Base-by-base conservation (phyloP, 495 filamentous ascomycete genomes). In the Trichoderma asperelloides region DNA sequence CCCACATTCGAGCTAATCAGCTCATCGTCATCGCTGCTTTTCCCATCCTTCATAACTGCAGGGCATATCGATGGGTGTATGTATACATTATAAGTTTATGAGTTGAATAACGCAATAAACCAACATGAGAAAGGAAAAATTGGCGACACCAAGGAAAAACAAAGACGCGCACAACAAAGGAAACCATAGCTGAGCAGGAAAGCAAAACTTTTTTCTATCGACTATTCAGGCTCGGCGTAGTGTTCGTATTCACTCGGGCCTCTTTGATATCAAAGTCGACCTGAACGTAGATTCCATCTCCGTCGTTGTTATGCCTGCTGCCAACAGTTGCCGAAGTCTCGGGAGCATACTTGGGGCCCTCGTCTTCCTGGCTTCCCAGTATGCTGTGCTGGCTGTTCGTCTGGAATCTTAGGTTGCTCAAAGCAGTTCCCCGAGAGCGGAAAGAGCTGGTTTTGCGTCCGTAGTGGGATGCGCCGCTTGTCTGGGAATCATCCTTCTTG, bases 261-360 rank as follows among this genome's bases (percentile, higher is more conserved):
- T 70, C 68, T 49, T 60, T 30, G 30, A 69, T 5, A 1, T 69
- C 43, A 57, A 69, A 70, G 40, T 70, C 69, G 0, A 66, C 62
- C 25, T 55, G 67, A 39, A 70, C 69, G 27, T 66, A 66, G 45
- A 70, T 70, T 39, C 69, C 69, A 7, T 70, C 67, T 23, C 67
- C 57, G 57, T 64, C 69, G 13, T 27, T 65, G 33, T 25, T 30
- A 60, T 51, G 33, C 23, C 63, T 51, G 66, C 62, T 60, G 1
- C 55, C 62, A 13, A 21, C 33, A 9, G 4, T 64, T 0, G 33
- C 62, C 62, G 40, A 16, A 2, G 62, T 30, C 62, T 66, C 51
- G 12, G 23, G n/a, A 16, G 43, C 45, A 55, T 67, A 62, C 63
- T 62, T 43, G n/a, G 62, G 62, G 11, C 25, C 21, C 13, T 66